Conservation (phyloP, 805 yeast species). For the Pichia pseudocactophila region DNA sequence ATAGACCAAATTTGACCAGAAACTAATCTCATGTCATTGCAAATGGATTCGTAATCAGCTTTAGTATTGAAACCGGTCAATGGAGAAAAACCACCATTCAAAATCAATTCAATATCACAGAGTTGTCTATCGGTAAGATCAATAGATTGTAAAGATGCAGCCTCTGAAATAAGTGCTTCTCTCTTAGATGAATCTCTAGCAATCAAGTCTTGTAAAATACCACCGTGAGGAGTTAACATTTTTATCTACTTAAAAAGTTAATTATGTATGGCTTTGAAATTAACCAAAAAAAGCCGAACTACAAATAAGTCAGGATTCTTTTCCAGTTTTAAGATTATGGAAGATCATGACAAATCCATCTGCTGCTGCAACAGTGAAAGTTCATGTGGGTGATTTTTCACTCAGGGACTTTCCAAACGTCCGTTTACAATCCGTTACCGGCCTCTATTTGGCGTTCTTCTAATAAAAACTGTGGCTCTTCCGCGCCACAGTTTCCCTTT, state of each 20-base stretch:
- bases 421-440: background rate
- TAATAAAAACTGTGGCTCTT: background rate
- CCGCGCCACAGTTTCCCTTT: slow-evolving; percentile 2
- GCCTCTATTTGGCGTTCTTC: background rate
- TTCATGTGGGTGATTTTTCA: no score
- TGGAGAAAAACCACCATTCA: slow-evolving; percentile 93
- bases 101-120: slow-evolving; percentile 85
- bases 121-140: slow-evolving; percentile 76
- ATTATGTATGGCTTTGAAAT: no score
- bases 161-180: slow-evolving; percentile 48
- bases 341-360: background rate
- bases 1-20: slow-evolving; percentile 83
- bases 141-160: slow-evolving; percentile 38
- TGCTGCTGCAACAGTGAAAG: no score
- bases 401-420: background rate
- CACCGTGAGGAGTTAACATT: slow-evolving; percentile 89
- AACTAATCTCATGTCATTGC: slow-evolving; percentile 57
- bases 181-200: slow-evolving; percentile 67
- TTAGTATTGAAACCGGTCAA: slow-evolving; percentile 57
- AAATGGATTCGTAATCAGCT: slow-evolving; percentile 62
- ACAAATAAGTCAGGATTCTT: no score
- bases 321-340: background rate
- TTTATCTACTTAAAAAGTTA: no score
- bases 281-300: background rate
- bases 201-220: slow-evolving; percentile 74